Evolutionary conservation across 1,284 basidiomycete species (phyloP).

Genomic region (Golubevia pallescens): DNA sequence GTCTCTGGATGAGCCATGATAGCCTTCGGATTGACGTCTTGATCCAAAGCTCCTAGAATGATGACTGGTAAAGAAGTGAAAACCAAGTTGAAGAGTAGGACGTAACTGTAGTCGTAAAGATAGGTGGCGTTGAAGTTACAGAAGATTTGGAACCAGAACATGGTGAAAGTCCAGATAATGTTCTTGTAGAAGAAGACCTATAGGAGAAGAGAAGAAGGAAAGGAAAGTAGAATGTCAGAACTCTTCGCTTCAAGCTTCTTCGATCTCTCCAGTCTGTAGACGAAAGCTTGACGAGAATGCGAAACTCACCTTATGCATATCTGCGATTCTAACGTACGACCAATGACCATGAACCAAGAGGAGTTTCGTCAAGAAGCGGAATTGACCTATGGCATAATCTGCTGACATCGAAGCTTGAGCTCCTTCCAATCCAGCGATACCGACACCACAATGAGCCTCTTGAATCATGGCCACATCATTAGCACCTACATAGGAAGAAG

Average conservation of each 20-base stretch:
- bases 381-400: constrained; percentile 97
- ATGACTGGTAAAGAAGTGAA: constrained; percentile 95
- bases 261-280: no score
- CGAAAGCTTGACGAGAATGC: no score
- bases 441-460: constrained; percentile 95
- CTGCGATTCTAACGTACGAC: constrained; percentile 95
- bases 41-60: constrained; percentile 92
- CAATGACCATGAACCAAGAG: constrained; percentile 93
- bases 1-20: constrained; percentile 90
- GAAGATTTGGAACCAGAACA: constrained; percentile 93
- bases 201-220: no score
- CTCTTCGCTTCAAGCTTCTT: no score
- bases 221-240: constrained; percentile 62
- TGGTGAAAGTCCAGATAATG: constrained; percentile 73
- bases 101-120: constrained; percentile 82
- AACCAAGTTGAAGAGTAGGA: constrained; percentile 76
- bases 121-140: constrained; percentile 92
- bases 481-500: constrained; percentile 68
- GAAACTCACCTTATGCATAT: constrained; percentile 65
- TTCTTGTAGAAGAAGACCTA: constrained; percentile 86
- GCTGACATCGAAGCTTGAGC: constrained; percentile 99
- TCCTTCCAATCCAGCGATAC: constrained; percentile 90
- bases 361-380: constrained; percentile 86
- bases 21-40: constrained; percentile 89
- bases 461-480: constrained; percentile 98